Evolutionary conservation across 2,329 filamentous ascomycete species (phyloP).

Genomic region (Paramyrothecium sp.): DNA sequence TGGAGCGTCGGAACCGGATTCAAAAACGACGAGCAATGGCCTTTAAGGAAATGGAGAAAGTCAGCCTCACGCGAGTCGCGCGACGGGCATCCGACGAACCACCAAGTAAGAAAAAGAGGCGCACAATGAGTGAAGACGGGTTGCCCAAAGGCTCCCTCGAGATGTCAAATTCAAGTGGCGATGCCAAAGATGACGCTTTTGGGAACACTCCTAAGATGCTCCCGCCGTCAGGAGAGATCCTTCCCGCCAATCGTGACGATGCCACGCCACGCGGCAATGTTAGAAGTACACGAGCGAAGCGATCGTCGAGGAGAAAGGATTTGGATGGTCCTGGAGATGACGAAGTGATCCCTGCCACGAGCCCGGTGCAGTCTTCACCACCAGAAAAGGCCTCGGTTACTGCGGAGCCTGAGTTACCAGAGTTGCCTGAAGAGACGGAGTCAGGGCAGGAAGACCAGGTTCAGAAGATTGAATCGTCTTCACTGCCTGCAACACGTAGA

Average conservation of each 20-base stretch:
- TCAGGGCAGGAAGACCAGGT: background rate
- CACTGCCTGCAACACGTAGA: conserved; percentile 19
- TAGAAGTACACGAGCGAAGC: background rate
- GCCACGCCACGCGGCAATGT: conserved; percentile 25
- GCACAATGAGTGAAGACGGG: background rate
- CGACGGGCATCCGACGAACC: conserved; percentile 17
- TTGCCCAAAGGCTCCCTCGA: background rate
- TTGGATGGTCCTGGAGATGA: conserved; percentile 13
- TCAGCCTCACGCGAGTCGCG: conserved; percentile 31
- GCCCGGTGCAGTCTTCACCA: conserved; percentile 29
- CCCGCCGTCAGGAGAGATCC: conserved; percentile 20
- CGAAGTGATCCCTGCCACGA: conserved; percentile 37
- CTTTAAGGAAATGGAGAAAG: conserved; percentile 36
- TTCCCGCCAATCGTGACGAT: conserved; percentile 26
- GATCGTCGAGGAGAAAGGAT: background rate
- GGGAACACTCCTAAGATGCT: conserved; percentile 21
- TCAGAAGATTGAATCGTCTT: conserved; percentile 23
- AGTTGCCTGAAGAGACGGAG: conserved; percentile 20
- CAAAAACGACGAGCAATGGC: conserved; percentile 37
- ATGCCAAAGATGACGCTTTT: conserved; percentile 8
- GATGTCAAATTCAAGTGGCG: background rate
- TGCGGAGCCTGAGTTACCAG: conserved; percentile 32
- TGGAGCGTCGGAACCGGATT: conserved; percentile 34
- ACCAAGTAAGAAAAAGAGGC: conserved; percentile 25
- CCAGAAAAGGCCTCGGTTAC: conserved; percentile 16